Evolutionary conservation across 495 filamentous ascomycete genomes (phyloP).

Genomic region (Tuber aestivum): DNA sequence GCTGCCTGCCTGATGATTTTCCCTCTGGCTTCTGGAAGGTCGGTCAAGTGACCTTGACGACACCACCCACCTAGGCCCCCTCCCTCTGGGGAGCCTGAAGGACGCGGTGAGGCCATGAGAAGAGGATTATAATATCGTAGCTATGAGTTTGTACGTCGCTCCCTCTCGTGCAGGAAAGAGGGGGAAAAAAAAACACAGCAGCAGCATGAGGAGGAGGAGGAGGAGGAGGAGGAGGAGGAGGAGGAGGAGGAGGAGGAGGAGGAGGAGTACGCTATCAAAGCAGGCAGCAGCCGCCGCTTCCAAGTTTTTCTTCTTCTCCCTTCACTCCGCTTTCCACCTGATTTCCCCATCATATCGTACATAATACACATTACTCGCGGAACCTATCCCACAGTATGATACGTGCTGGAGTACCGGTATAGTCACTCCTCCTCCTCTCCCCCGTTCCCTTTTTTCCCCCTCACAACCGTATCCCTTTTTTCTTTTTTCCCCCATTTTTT

Average conservation of each 20-base stretch:
- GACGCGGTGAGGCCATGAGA: neutral
- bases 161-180: too few relatives aligned
- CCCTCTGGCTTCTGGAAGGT: conserved; percentile 36
- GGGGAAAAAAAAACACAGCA: too few relatives aligned
- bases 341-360: conserved; percentile 27
- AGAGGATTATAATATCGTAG: neutral
- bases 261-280: too few relatives aligned
- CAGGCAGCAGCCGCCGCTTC: conserved; percentile 35
- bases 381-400: conserved; percentile 16
- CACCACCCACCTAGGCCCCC: conserved; percentile 22
- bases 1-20: conserved; percentile 17
- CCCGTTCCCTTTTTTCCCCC: neutral
- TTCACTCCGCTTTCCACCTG: conserved; percentile 30
- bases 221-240: neutral
- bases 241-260: conserved; percentile 30
- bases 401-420: neutral
- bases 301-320: conserved; percentile 21
- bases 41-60: conserved; percentile 37
- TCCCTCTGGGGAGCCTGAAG: neutral
- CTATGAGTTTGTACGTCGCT: neutral
- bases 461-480: neutral
- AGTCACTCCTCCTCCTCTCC: conserved; percentile 16
- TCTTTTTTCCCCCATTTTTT: neutral
- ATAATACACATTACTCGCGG: conserved; percentile 21
- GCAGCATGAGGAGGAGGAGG: too few relatives aligned